Conservation (phyloP, 108 stramenopile genomes). For the Ochromonas danica region DNA sequence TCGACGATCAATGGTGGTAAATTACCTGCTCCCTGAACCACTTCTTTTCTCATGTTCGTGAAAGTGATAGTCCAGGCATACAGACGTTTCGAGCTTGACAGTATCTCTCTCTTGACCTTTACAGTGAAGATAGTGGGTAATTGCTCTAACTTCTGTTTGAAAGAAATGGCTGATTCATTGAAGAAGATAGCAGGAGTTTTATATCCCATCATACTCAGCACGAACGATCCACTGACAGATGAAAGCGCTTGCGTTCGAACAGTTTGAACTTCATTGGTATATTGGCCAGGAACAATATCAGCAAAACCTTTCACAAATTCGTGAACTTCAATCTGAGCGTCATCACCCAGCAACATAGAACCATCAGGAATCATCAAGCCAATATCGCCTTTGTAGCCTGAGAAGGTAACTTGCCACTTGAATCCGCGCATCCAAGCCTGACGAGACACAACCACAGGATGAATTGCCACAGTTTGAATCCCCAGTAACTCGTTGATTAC, state of each 20-base stretch:
- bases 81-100: neutral
- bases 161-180: constrained; percentile 42
- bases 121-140: constrained; percentile 71
- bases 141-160: constrained; percentile 50
- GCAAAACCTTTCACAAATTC: constrained; percentile 63
- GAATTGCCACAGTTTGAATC: constrained; percentile 37
- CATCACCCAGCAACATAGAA: constrained; percentile 63
- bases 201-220: constrained; percentile 68
- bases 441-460: constrained; percentile 57
- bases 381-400: constrained; percentile 65
- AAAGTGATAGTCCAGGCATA: constrained; percentile 70
- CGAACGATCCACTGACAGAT: constrained; percentile 64
- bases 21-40: constrained; percentile 71
- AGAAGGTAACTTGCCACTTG: constrained; percentile 69
- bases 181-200: constrained; percentile 46
- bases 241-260: constrained; percentile 45
- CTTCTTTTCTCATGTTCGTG: constrained; percentile 66
- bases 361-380: constrained; percentile 64
- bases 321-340: constrained; percentile 55
- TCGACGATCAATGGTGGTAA: constrained; percentile 38
- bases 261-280: constrained; percentile 75
- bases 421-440: constrained; percentile 63
- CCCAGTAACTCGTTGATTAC: constrained; percentile 52
- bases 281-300: constrained; percentile 72
- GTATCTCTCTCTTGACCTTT: constrained; percentile 44